These are phyloP conservation scores for Elongisporangium anandrum DNA, from an alignment of 352 stramenopile genomes.

Conservation along the genomic window DNA sequence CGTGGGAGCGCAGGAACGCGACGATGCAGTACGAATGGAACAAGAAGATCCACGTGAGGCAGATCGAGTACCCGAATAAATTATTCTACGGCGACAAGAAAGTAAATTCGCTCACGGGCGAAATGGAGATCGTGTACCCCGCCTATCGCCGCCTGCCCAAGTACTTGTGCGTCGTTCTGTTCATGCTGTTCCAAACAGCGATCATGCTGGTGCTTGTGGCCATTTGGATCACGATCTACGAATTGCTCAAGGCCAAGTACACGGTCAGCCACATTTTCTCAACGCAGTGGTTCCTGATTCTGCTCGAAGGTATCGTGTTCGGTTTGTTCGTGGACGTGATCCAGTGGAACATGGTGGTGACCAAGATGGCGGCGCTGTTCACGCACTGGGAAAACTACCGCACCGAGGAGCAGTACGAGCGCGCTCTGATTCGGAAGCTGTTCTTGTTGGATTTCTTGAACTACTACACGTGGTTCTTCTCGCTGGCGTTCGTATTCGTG, in stretches of 20 bases:
- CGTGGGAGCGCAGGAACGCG: slow-evolving; percentile 75
- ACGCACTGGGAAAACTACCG: slow-evolving; percentile 88
- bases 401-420: slow-evolving; percentile 84
- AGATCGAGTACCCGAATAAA: slow-evolving; percentile 86
- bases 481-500: slow-evolving; percentile 85
- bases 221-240: slow-evolving; percentile 85
- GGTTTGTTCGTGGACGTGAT: slow-evolving; percentile 87
- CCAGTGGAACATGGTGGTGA: slow-evolving; percentile 88
- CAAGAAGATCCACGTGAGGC: slow-evolving; percentile 71
- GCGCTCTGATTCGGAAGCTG: slow-evolving; percentile 76
- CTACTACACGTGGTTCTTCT: slow-evolving; percentile 92
- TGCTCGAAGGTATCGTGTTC: slow-evolving; percentile 80
- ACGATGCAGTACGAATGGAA: slow-evolving; percentile 82
- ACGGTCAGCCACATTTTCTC: slow-evolving; percentile 74
- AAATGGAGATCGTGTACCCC: slow-evolving; percentile 64
- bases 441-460: slow-evolving; percentile 87
- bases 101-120: slow-evolving; percentile 72
- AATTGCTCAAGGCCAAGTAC: slow-evolving; percentile 84
- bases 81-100: slow-evolving; percentile 59
- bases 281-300: slow-evolving; percentile 79
- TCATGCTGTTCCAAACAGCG: slow-evolving; percentile 77
- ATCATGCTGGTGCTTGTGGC: slow-evolving; percentile 88
- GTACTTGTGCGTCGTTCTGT: slow-evolving; percentile 70
- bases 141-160: slow-evolving; percentile 68
- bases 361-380: slow-evolving; percentile 79